phyloP scores from a whole-genome alignment of 1,284 basidiomycete genomes.

The Cutaneotrichosporon cutaneum region DNA sequence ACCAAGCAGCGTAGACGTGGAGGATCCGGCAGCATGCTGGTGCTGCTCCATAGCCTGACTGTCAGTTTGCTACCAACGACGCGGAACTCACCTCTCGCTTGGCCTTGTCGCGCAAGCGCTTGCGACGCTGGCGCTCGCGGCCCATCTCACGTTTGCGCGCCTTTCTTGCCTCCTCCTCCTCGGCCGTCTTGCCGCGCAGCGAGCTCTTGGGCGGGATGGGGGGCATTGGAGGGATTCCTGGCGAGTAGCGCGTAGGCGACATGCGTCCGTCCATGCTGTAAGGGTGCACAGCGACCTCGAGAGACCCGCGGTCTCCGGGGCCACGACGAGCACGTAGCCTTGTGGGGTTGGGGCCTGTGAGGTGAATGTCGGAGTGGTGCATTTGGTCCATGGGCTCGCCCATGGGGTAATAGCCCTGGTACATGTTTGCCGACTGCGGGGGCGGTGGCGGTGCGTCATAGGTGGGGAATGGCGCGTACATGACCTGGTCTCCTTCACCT shows the following conservation, averaged over 20 bases:
- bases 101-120: slow-evolving; percentile 27
- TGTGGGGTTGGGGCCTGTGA: slow-evolving; percentile 34
- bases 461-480: slow-evolving; percentile 6
- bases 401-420: slow-evolving; percentile 7
- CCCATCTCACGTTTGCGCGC: slow-evolving; percentile 28
- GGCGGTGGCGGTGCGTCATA: slow-evolving; percentile 5
- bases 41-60: slow-evolving; percentile 8
- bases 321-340: slow-evolving; percentile 26
- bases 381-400: slow-evolving; percentile 8
- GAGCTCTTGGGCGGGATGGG: slow-evolving; percentile 13
- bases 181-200: slow-evolving; percentile 12
- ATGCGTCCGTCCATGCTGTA: slow-evolving; percentile 11
- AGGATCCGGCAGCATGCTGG: slow-evolving; percentile 8
- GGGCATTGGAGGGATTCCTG: not conserved
- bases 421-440: not conserved
- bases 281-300: slow-evolving; percentile 9
- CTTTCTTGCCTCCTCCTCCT: slow-evolving; percentile 26
- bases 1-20: slow-evolving; percentile 8
- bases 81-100: slow-evolving; percentile 22
- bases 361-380: slow-evolving; percentile 19
- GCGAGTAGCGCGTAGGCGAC: not conserved
- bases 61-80: not conserved
- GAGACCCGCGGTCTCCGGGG: not conserved
- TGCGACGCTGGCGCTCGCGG: slow-evolving; percentile 26
- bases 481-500: not conserved